A percentile compares a stretch with the other conserved stretches of the same genome.
These are phyloP conservation scores for Curvularia eragrostidis DNA, from an alignment of 2,329 filamentous ascomycete genomes.

Conservation along the genomic window DNA sequence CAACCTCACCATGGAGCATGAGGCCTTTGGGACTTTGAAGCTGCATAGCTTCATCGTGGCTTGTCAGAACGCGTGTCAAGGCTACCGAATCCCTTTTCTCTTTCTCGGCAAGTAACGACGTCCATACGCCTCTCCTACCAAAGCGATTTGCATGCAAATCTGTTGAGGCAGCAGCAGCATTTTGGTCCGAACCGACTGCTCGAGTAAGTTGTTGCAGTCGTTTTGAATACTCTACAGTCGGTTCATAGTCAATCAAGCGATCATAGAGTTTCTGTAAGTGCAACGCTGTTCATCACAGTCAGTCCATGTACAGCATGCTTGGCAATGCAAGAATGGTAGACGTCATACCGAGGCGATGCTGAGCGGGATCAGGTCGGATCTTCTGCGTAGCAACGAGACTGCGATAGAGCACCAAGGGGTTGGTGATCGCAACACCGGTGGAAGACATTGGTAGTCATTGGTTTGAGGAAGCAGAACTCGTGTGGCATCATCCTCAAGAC, in stretches of 20 bases:
- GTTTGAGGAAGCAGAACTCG: constrained; percentile 13
- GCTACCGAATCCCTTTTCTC: constrained; percentile 64
- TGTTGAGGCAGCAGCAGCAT: constrained; percentile 44
- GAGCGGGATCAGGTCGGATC: constrained; percentile 72
- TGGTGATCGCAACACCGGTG: constrained; percentile 60
- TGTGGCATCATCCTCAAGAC: constrained; percentile 15
- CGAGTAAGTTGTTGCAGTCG: constrained; percentile 67
- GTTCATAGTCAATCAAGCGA: constrained; percentile 78
- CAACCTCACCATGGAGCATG: constrained; percentile 81
- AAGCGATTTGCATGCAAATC: constrained; percentile 28
- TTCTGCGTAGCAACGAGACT: constrained; percentile 70
- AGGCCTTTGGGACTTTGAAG: constrained; percentile 76
- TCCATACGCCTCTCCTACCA: constrained; percentile 59
- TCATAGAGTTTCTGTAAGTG: constrained; percentile 80
- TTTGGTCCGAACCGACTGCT: constrained; percentile 44
- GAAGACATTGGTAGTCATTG: constrained; percentile 44
- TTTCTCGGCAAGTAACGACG: constrained; percentile 59
- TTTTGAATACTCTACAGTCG: constrained; percentile 71
- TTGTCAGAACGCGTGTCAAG: constrained; percentile 71
- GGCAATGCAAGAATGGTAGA: constrained; percentile 34
- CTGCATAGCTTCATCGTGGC: constrained; percentile 72
- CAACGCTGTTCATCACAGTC: constrained; percentile 57
- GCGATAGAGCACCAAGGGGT: constrained; percentile 78
- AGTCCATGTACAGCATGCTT: constrained; percentile 8
- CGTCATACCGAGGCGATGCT: constrained; percentile 66